phyloP scores from a whole-genome alignment of 108 stramenopile genomes.

The Cyclostephanos invisitatus region DNA sequence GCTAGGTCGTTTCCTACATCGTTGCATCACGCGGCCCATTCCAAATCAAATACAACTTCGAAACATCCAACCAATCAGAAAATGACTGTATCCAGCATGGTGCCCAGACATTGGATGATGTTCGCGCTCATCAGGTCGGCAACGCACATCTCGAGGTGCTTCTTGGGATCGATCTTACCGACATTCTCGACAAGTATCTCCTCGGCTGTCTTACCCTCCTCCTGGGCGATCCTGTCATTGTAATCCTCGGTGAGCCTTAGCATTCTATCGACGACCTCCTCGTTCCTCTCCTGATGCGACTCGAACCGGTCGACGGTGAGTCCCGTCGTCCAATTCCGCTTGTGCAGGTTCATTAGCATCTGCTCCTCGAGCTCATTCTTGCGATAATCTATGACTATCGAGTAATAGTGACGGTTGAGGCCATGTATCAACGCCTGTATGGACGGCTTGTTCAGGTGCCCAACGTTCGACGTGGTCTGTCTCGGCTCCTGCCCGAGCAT shows the following conservation, averaged over 20 bases:
- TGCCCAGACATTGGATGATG: slow-evolving; percentile 97
- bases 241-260: slow-evolving; percentile 90
- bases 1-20: too few species aligned
- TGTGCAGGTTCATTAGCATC: slow-evolving; percentile 99
- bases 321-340: slow-evolving; percentile 92
- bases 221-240: slow-evolving; percentile 86
- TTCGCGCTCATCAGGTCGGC: slow-evolving; percentile 94
- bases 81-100: slow-evolving; percentile 97
- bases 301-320: slow-evolving; percentile 88
- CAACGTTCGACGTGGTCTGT: slow-evolving; percentile 98
- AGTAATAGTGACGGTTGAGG: slow-evolving; percentile 98
- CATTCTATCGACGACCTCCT: slow-evolving; percentile 90
- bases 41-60: too few species aligned
- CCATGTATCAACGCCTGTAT: slow-evolving; percentile 99
- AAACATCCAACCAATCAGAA: too few species aligned
- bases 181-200: slow-evolving; percentile 90
- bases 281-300: slow-evolving; percentile 84
- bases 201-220: slow-evolving; percentile 85
- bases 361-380: slow-evolving; percentile 99
- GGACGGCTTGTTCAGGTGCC: slow-evolving; percentile 98
- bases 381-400: slow-evolving; percentile 98
- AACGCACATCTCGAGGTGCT: slow-evolving; percentile 89
- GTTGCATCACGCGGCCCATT: not conserved
- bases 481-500: slow-evolving; percentile 98
- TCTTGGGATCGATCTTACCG: slow-evolving; percentile 98